Evolutionary conservation across 73 alveolate species (phyloP).

Genomic region (Stentor coeruleus): DNA sequence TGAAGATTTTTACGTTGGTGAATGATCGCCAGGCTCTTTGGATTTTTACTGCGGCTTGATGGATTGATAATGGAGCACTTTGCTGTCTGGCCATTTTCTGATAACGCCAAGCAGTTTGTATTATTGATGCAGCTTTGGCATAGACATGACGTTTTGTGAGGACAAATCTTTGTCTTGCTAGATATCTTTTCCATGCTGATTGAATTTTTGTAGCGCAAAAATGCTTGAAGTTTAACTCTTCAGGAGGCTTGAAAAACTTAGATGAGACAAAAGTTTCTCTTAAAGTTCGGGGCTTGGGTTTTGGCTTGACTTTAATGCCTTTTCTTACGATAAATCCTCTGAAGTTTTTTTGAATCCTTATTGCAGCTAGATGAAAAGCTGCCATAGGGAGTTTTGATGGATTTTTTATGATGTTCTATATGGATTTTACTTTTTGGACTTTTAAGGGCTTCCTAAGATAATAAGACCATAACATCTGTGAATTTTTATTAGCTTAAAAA

Average conservation of each 20-base stretch:
- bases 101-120: slow-evolving; percentile 72
- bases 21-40: slow-evolving; percentile 74
- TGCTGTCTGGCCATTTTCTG: slow-evolving; percentile 33
- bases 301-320: slow-evolving; percentile 18
- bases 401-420: slow-evolving; percentile 42
- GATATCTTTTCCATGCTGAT: slow-evolving; percentile 53
- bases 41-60: slow-evolving; percentile 60
- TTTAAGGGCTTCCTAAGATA: background rate
- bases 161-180: slow-evolving; percentile 47
- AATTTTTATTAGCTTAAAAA: too few species aligned
- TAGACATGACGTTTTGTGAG: slow-evolving; percentile 51
- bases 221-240: slow-evolving; percentile 53
- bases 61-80: slow-evolving; percentile 27
- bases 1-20: slow-evolving; percentile 74
- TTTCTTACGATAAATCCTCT: background rate
- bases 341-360: slow-evolving; percentile 34
- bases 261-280: slow-evolving; percentile 34
- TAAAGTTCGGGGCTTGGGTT: slow-evolving; percentile 46
- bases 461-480: background rate
- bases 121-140: slow-evolving; percentile 66
- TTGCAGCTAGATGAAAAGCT: slow-evolving; percentile 67
- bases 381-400: slow-evolving; percentile 55
- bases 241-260: slow-evolving; percentile 44
- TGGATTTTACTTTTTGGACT: slow-evolving; percentile 27
- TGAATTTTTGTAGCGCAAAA: slow-evolving; percentile 66